These are phyloP conservation scores for Glebionis coronaria DNA, from an alignment of 129 eudicot species.

Conservation along the genomic window DNA sequence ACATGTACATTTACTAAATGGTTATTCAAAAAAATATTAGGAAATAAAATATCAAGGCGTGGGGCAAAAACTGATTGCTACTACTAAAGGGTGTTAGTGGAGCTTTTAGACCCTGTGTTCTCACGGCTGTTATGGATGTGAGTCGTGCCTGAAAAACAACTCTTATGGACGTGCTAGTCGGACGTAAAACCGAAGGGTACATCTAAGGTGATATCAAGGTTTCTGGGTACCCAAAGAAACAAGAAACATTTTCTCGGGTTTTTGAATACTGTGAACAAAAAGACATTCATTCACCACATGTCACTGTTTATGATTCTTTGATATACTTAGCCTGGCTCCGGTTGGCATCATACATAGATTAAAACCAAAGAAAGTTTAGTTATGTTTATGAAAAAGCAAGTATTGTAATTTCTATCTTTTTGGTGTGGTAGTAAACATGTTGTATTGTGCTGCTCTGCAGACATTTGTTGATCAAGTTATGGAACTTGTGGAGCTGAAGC, in stretches of 20 bases:
- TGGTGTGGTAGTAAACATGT: background rate
- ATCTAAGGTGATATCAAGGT: too few species aligned
- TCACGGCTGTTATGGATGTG: constrained; percentile 91
- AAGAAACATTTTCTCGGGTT: too few species aligned
- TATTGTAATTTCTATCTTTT: background rate
- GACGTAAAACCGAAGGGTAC: constrained; percentile 86
- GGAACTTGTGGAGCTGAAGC: constrained; percentile 67
- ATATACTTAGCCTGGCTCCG: constrained; percentile 84
- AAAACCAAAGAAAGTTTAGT: constrained; percentile 52
- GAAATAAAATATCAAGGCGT: constrained; percentile 79
- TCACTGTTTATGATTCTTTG: too few species aligned
- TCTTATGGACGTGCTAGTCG: constrained; percentile 85
- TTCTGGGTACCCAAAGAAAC: too few species aligned
- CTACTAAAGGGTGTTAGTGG: too few species aligned
- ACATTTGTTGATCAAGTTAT: constrained; percentile 74
- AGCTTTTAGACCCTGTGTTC: constrained; percentile 82
- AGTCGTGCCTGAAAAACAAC: constrained; percentile 97
- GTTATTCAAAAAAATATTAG: constrained; percentile 35
- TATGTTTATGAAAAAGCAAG: too few species aligned
- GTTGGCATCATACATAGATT: constrained; percentile 71
- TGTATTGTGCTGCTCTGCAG: constrained; percentile 34
- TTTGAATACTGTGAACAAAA: too few species aligned
- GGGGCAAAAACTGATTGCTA: constrained; percentile 48
- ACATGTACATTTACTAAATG: background rate
- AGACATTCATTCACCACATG: too few species aligned